These are phyloP conservation scores for Suaeda aralocaspica DNA, from an alignment of 148 eudicot genomes.

Conservation along the genomic window DNA sequence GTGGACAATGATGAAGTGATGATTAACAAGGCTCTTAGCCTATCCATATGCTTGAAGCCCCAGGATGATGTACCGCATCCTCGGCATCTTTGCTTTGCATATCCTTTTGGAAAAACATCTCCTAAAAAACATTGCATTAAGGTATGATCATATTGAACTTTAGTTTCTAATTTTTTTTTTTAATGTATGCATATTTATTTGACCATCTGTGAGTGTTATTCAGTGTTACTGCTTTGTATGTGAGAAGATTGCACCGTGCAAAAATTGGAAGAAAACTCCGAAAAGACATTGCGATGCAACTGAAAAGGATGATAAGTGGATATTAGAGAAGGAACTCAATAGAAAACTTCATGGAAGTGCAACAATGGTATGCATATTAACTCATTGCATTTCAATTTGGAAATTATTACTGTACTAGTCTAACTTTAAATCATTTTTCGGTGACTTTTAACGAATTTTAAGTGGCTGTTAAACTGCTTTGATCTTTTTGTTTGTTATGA, in stretches of 20 bases:
- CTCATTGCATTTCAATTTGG: too few relatives aligned
- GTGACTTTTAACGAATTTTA: too few relatives aligned
- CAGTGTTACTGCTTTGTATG: constrained; percentile 25
- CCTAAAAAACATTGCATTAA: constrained; percentile 19
- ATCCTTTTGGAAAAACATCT: constrained; percentile 19
- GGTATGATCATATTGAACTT: neutral
- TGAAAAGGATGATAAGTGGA: constrained; percentile 8
- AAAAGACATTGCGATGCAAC: constrained; percentile 19
- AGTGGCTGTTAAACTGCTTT: too few relatives aligned
- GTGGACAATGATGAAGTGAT: neutral
- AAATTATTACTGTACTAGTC: too few relatives aligned
- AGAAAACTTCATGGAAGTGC: neutral
- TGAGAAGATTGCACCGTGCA: constrained; percentile 23
- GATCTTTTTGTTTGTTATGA: too few relatives aligned
- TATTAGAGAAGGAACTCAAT: neutral
- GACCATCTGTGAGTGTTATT: neutral
- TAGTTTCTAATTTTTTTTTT: neutral
- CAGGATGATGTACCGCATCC: constrained; percentile 25
- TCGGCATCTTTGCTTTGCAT: constrained; percentile 19
- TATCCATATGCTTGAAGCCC: constrained; percentile 11
- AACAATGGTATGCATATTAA: constrained; percentile 1
- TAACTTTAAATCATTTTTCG: too few relatives aligned
- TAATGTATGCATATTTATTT: too few relatives aligned
- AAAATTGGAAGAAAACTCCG: constrained; percentile 10
- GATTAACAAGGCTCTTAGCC: neutral